These are phyloP conservation scores for Colletotrichum acutatum DNA, from an alignment of 2,329 filamentous ascomycete species.

Conservation along the genomic window DNA sequence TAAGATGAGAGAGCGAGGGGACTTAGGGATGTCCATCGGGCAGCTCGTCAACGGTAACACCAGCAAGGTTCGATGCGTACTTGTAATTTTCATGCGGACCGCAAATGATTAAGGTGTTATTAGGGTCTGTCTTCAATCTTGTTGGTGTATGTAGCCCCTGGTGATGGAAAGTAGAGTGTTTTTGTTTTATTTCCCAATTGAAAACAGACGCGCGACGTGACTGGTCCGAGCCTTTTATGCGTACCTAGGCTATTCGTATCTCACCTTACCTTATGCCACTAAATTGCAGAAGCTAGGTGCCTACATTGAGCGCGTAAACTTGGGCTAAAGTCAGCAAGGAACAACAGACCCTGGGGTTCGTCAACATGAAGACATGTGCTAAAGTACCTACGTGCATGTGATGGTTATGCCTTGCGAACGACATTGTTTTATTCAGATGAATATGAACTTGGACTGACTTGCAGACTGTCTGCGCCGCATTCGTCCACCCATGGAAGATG, in stretches of 20 bases:
- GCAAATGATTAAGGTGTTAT: no score
- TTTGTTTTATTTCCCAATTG: slow-evolving; percentile 34
- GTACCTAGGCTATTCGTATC: background rate
- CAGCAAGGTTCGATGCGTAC: background rate
- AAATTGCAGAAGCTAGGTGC: background rate
- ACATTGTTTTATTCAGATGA: background rate
- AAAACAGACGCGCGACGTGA: slow-evolving; percentile 32
- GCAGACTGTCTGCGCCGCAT: background rate
- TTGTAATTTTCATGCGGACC: background rate
- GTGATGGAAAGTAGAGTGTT: slow-evolving; percentile 20
- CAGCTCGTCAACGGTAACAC: no score
- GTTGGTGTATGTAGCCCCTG: slow-evolving; percentile 20
- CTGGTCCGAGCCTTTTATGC: slow-evolving; percentile 16
- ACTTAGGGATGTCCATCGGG: no score
- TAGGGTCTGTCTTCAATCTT: background rate
- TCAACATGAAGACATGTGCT: background rate
- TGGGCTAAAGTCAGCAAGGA: background rate
- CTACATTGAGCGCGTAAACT: background rate
- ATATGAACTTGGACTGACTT: background rate
- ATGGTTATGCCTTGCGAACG: background rate
- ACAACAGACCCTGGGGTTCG: background rate
- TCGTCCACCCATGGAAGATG: background rate
- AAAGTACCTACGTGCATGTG: background rate
- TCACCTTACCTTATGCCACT: background rate
- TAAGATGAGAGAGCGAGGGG: no score